A percentile compares a stretch with the other conserved stretches of the same genome.
Evolutionary conservation across 306 rosid species (phyloP).

Genomic region (Acmispon strigosus): DNA sequence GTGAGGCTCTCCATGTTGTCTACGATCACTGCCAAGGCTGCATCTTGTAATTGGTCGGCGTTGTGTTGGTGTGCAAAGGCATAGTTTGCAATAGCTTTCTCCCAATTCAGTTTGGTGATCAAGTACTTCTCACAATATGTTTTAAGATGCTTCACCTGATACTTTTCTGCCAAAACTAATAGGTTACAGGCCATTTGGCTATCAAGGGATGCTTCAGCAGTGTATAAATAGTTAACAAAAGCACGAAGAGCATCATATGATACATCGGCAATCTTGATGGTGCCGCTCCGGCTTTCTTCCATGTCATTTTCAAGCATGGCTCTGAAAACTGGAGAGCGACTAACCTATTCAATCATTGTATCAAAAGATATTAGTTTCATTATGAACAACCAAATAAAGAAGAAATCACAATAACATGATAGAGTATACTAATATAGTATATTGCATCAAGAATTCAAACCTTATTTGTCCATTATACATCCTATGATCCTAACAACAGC

Average conservation of each 20-base stretch:
- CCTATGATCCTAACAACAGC: neutral
- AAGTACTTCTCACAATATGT: conserved; percentile 58
- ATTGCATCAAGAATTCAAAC: conserved; percentile 1
- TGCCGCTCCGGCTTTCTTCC: conserved; percentile 80
- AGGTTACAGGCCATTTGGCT: conserved; percentile 69
- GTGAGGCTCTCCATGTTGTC: conserved; percentile 65
- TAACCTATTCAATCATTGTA: conserved; percentile 32
- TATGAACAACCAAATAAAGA: neutral
- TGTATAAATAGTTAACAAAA: conserved; percentile 71
- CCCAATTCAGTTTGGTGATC: conserved; percentile 57
- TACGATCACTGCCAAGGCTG: conserved; percentile 48
- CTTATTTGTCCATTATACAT: neutral
- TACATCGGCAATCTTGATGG: conserved; percentile 66
- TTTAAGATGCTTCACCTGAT: conserved; percentile 78
- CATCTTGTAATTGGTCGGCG: conserved; percentile 49
- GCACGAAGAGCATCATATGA: conserved; percentile 62
- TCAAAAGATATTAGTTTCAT: conserved; percentile 5
- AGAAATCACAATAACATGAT: neutral
- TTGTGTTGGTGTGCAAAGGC: conserved; percentile 72
- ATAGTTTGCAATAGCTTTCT: conserved; percentile 49
- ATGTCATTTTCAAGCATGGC: conserved; percentile 87
- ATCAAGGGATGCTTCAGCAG: conserved; percentile 66
- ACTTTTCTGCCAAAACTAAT: conserved; percentile 66
- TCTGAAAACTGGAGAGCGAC: conserved; percentile 78
- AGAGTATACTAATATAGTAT: neutral